phyloP scores from a whole-genome alignment of 345 rosid species.

The Moricandia arvensis region DNA sequence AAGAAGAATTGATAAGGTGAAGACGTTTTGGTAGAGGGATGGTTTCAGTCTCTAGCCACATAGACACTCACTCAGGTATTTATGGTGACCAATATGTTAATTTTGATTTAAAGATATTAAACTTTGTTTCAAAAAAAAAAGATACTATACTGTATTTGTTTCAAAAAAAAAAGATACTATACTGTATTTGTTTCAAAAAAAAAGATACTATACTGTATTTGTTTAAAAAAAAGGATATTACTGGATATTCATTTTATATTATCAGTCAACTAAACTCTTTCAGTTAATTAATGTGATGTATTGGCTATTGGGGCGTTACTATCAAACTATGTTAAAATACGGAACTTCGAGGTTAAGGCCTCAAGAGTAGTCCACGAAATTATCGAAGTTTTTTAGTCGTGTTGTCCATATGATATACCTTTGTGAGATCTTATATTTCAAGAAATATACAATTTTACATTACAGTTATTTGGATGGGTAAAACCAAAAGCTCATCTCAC shows the following conservation, averaged over 20 bases:
- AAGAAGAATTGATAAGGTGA: neutral
- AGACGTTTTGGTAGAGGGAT: neutral
- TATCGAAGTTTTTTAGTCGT: neutral
- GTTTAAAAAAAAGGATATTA: too few species aligned
- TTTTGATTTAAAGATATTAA: neutral
- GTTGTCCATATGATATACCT: neutral
- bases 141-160: too few species aligned
- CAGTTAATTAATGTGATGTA: constrained; percentile 4
- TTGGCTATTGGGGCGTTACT: neutral
- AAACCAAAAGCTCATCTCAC: too few species aligned
- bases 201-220: too few species aligned
- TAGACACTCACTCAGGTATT: neutral
- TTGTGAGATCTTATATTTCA: neutral
- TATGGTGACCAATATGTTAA: constrained; percentile 1
- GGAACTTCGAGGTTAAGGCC: neutral
- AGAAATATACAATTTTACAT: neutral
- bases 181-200: too few species aligned
- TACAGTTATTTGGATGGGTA: too few species aligned
- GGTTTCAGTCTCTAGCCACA: constrained; percentile 12
- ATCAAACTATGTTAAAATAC: neutral
- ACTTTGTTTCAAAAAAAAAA: too few species aligned
- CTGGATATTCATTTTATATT: neutral
- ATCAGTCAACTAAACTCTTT: neutral
- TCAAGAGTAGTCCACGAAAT: constrained; percentile 4
- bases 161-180: too few species aligned